These are phyloP conservation scores for Alternaria triticina DNA, from an alignment of 2,329 filamentous ascomycete genomes.

Conservation along the genomic window DNA sequence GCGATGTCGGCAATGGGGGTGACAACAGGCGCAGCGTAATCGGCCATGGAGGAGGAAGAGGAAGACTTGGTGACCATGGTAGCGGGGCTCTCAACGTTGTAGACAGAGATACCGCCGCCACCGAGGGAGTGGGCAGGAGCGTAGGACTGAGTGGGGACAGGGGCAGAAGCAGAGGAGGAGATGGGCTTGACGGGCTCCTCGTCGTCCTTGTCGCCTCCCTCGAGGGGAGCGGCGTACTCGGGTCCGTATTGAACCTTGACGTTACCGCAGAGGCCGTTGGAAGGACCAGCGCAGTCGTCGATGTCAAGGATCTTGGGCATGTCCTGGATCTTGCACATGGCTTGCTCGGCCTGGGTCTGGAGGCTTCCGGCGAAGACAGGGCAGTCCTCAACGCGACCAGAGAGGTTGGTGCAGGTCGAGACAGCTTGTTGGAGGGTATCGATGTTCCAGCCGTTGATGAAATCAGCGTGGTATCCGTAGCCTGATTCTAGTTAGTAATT, in stretches of 20 bases:
- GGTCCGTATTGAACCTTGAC: slow-evolving; percentile 57
- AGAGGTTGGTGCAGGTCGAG: slow-evolving; percentile 73
- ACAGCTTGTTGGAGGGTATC: slow-evolving; percentile 70
- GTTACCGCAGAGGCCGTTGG: slow-evolving; percentile 70
- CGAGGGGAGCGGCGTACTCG: slow-evolving; percentile 45
- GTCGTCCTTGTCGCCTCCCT: slow-evolving; percentile 24
- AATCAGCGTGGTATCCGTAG: slow-evolving; percentile 75
- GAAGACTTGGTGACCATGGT: slow-evolving; percentile 9
- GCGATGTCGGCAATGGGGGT: slow-evolving; percentile 28
- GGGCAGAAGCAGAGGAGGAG: slow-evolving; percentile 19
- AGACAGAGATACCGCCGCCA: slow-evolving; percentile 45
- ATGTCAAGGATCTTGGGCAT: slow-evolving; percentile 60
- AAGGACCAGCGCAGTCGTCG: slow-evolving; percentile 66
- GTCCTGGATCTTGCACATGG: slow-evolving; percentile 66
- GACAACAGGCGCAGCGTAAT: slow-evolving; percentile 12
- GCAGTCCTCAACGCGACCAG: slow-evolving; percentile 76
- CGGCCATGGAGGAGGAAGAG: slow-evolving; percentile 7
- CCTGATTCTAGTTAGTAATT: slow-evolving; percentile 54
- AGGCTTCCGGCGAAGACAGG: slow-evolving; percentile 67
- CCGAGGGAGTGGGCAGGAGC: slow-evolving; percentile 35
- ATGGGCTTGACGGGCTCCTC: slow-evolving; percentile 31
- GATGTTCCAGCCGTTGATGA: slow-evolving; percentile 73
- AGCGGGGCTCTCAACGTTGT: slow-evolving; percentile 26
- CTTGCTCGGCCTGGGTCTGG: slow-evolving; percentile 62
- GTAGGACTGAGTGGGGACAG: slow-evolving; percentile 46